Evolutionary conservation across 2,329 filamentous ascomycete species (phyloP), one percentile per base, ranked within the genome.

Genomic region (Lachnellula arida): DNA sequence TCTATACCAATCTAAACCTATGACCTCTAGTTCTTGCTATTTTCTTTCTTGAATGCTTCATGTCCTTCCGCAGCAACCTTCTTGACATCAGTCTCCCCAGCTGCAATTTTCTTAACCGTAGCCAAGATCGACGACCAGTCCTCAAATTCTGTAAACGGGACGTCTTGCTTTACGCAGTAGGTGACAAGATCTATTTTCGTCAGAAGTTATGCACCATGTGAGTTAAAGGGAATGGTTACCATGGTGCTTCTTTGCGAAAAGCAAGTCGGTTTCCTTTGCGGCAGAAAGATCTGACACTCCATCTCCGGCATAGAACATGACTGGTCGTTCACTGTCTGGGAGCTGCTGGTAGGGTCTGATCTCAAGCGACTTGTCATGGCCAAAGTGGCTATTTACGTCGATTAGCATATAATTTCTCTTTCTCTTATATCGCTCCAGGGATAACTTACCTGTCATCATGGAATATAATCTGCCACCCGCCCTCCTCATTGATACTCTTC

Each of bases 281-380:
- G 93, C 94, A 25, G 89, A 95, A 51, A 97, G 78, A 70, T 97
- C 93, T 2, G 89, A 95, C 4, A 97, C 91, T 49, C 93, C 93
- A 66, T 97, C 93, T 56, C 94, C 94, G 34, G 94, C 93, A 68
- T 99, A 99, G 72, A 97, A 91, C 75, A 97, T 83, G 40, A 84
- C 86, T 2, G 94, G 94, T 43, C 91, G 81, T 67, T 88, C 74
- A 34, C 77, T 72, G 14, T 78, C 78, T 0, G 89, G 85, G 44
- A 96, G 78, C 25, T 84, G 78, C 2, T 87, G 86, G 74, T 97
- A 97, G 51, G 91, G 91, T 62, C 89, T 85, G 67, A 99, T 91
- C 70, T 94, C 90, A 53, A 93, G 78, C 25, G 87, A 92, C 82
- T 99, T 99, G 79, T 99, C 93, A 71, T 99, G 94, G n/a, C 94